Percentiles rank a stretch among this genome's conserved stretches.
Conservation (phyloP, 495 filamentous ascomycete species). For the Podospora pseudocomata region DNA sequence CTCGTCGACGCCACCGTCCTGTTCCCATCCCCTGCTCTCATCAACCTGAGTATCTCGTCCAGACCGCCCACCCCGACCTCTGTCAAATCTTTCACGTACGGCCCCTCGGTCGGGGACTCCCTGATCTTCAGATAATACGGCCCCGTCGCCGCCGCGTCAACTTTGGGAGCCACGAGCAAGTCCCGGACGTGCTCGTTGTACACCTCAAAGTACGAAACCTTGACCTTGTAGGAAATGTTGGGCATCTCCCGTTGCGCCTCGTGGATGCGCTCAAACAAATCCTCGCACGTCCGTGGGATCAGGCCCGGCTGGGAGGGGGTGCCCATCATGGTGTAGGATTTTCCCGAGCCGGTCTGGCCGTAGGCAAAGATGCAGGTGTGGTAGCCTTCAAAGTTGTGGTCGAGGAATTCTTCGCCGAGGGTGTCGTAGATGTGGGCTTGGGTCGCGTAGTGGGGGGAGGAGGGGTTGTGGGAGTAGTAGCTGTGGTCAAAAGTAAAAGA, state of each 20-base stretch:
- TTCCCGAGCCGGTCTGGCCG: slow-evolving; percentile 95
- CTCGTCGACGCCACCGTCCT: slow-evolving; percentile 95
- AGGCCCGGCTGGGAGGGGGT: slow-evolving; percentile 78
- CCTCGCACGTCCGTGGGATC: slow-evolving; percentile 95
- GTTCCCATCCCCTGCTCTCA: slow-evolving; percentile 83
- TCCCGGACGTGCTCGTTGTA: slow-evolving; percentile 99
- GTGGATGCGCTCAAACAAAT: slow-evolving; percentile 93
- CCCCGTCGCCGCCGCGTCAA: slow-evolving; percentile 62
- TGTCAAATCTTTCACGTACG: slow-evolving; percentile 96
- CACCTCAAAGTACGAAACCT: slow-evolving; percentile 97
- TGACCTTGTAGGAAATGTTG: slow-evolving; percentile 91
- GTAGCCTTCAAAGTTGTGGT: slow-evolving; percentile 99
- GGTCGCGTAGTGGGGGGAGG: slow-evolving; percentile 56
- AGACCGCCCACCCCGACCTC: slow-evolving; percentile 84
- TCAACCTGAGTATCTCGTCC: slow-evolving; percentile 78
- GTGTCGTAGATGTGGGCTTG: slow-evolving; percentile 95
- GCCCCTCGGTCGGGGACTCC: slow-evolving; percentile 89
- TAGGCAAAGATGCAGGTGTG: slow-evolving; percentile 99
- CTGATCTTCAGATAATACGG: slow-evolving; percentile 90
- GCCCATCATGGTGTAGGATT: slow-evolving; percentile 99
- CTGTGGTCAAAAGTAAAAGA: slow-evolving; percentile 94
- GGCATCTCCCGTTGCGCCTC: slow-evolving; percentile 66
- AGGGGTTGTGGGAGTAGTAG: slow-evolving; percentile 84
- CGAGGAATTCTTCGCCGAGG: slow-evolving; percentile 92
- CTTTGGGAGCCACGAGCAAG: slow-evolving; percentile 67